A percentile compares a stretch with the other conserved stretches of the same genome.
Evolutionary conservation across 257 asterid genomes (phyloP).

Genomic region (Solanum sejunctum): DNA sequence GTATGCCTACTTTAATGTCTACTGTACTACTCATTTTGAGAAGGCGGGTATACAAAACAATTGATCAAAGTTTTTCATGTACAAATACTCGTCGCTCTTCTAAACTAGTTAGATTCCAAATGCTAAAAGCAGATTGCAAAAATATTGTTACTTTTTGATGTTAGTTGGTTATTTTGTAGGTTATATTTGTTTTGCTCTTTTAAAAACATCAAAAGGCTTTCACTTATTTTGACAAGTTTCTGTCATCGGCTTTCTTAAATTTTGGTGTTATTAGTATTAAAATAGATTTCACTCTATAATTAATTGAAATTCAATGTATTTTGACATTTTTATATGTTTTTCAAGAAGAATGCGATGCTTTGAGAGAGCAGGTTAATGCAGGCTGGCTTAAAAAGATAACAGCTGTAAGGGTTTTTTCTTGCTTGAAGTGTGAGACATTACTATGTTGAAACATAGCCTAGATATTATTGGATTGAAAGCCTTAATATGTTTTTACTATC

Average conservation of each 20-base stretch:
- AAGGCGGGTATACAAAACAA: neutral
- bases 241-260: neutral
- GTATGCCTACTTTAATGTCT: neutral
- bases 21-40: neutral
- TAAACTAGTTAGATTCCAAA: neutral
- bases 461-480: neutral
- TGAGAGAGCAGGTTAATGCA: conserved; percentile 33
- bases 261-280: neutral
- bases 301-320: neutral
- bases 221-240: neutral
- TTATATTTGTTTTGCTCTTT: neutral
- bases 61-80: neutral
- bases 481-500: neutral
- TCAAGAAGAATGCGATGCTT: conserved; percentile 60
- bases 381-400: conserved; percentile 58
- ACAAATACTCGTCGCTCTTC: neutral
- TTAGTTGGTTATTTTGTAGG: neutral
- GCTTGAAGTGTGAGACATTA: neutral
- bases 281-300: neutral
- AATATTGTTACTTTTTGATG: neutral
- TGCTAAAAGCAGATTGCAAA: neutral
- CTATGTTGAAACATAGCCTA: neutral
- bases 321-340: neutral
- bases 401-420: conserved; percentile 39
- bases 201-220: neutral